phyloP scores from a whole-genome alignment of 345 rosid genomes.

The Eucalyptus cloeziana region DNA sequence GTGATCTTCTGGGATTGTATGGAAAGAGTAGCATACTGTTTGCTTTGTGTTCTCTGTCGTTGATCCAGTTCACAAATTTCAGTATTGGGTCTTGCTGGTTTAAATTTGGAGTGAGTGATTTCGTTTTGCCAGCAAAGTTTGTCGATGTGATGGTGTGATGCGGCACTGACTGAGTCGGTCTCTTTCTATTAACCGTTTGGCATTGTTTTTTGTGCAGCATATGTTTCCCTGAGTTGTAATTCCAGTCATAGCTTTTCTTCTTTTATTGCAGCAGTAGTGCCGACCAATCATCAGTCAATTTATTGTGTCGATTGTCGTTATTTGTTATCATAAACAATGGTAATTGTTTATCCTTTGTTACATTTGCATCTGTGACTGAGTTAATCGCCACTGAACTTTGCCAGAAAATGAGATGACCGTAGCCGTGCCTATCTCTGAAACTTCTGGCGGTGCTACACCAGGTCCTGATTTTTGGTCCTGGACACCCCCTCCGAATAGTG shows the following conservation, averaged over 20 bases:
- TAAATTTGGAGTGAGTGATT: not conserved
- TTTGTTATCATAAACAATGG: not conserved
- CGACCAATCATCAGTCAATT: not conserved
- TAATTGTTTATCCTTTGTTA: not conserved
- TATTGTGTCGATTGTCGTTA: rapidly evolving
- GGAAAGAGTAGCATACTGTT: not conserved
- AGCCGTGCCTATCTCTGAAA: constrained; percentile 23
- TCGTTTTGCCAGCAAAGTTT: not conserved
- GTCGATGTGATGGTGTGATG: not conserved
- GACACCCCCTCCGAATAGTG: constrained; percentile 48
- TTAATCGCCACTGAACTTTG: not conserved
- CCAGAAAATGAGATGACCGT: constrained; percentile 25
- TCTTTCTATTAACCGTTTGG: not conserved
- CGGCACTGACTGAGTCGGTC: not conserved
- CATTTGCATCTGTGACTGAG: not conserved
- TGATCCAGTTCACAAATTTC: not conserved
- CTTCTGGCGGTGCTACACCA: constrained; percentile 41
- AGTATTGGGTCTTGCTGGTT: not conserved
- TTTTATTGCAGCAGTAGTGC: not conserved
- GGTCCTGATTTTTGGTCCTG: constrained; percentile 98
- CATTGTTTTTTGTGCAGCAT: not conserved
- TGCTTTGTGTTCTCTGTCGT: not conserved
- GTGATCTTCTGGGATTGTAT: not conserved
- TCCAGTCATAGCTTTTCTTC: not conserved
- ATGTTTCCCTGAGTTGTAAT: not conserved